Percentiles rank a stretch among this genome's conserved stretches.
phyloP scores from a whole-genome alignment of 257 asterid species.

The Anisodus acutangulus region DNA sequence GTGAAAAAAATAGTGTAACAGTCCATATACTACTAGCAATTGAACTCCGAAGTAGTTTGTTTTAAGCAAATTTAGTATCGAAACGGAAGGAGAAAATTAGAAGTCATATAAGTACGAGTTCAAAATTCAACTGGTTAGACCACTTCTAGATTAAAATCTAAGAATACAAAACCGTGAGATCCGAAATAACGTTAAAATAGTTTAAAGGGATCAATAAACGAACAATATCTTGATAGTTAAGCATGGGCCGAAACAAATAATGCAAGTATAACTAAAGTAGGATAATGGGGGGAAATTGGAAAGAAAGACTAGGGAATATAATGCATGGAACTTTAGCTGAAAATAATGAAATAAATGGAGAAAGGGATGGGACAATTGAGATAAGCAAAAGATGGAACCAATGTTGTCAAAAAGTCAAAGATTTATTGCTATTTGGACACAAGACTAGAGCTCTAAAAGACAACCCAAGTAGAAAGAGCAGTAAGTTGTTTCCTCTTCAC shows the following conservation, averaged over 20 bases:
- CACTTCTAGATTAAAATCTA: too few species aligned
- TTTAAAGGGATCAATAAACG: neutral
- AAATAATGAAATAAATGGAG: conserved; percentile 16
- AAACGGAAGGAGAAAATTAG: neutral
- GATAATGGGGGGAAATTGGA: neutral
- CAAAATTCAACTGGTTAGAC: too few species aligned
- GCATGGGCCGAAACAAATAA: neutral
- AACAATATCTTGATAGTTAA: neutral
- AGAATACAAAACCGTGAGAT: too few species aligned
- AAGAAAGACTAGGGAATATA: neutral
- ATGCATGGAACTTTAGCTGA: neutral
- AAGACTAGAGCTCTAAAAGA: neutral
- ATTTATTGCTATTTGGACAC: neutral
- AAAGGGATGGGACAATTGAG: neutral
- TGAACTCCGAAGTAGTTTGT: neutral
- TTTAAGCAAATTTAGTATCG: neutral
- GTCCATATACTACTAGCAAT: too few species aligned
- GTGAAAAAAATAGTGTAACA: neutral
- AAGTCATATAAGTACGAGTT: neutral
- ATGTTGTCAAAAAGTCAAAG: neutral
- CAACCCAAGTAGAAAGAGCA: neutral
- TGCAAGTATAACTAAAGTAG: neutral
- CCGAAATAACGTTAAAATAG: neutral
- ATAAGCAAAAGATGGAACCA: neutral
- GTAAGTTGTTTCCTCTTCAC: neutral